Evolutionary conservation across 2,329 filamentous ascomycete species (phyloP).

Genomic region (Penicillium psychrosexuale): DNA sequence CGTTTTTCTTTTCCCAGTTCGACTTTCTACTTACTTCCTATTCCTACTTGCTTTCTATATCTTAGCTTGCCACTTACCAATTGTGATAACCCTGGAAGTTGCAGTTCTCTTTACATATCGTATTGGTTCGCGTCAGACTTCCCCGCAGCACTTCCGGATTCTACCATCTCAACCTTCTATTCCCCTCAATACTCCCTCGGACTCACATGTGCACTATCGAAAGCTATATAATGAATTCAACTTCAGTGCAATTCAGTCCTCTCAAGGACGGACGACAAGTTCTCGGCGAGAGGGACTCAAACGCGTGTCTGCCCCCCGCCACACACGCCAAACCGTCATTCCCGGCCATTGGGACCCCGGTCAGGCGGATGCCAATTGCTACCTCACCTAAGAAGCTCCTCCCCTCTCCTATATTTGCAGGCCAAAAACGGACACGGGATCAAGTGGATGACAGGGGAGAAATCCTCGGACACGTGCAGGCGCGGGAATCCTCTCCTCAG

Average conservation of each 20-base stretch:
- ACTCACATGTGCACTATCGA: not conserved
- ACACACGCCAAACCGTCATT: constrained; percentile 21
- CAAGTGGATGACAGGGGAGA: constrained; percentile 34
- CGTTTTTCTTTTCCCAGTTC: constrained; percentile 12
- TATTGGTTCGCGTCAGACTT: not conserved
- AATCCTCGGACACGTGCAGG: constrained; percentile 22
- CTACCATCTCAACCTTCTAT: not conserved
- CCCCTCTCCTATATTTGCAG: constrained; percentile 34
- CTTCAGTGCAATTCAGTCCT: constrained; percentile 29
- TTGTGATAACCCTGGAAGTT: not conserved
- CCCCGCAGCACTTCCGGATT: not conserved
- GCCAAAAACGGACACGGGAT: constrained; percentile 42
- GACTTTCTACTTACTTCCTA: not conserved
- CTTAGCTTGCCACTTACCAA: not conserved
- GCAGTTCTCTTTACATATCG: not conserved
- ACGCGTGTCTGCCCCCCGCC: constrained; percentile 40
- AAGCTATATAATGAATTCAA: constrained; percentile 22
- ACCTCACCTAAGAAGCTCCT: constrained; percentile 31
- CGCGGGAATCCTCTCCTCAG: constrained; percentile 11
- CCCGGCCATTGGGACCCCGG: constrained; percentile 23
- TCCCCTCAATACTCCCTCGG: not conserved
- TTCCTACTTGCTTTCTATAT: not conserved
- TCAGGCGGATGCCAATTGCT: constrained; percentile 28
- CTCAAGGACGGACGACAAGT: constrained; percentile 39
- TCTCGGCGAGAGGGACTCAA: constrained; percentile 42